Conservation (phyloP, 768 basidiomycete genomes). For the Serendipita sp. region DNA sequence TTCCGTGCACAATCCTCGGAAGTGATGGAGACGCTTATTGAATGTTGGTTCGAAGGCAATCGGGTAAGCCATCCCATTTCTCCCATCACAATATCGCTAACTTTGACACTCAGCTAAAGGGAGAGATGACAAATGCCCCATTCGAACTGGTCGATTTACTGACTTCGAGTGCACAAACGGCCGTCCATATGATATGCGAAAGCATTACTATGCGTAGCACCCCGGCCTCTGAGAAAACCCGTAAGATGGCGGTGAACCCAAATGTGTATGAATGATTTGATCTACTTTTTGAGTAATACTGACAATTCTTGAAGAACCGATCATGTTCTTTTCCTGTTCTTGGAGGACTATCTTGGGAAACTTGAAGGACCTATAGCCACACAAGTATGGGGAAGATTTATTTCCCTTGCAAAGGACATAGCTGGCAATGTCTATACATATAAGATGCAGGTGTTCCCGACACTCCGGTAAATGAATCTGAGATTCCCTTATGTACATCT, state of each 20-base stretch:
- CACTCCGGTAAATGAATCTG: slow-evolving; percentile 40
- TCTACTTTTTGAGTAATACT: slow-evolving; percentile 4
- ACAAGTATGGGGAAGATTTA: slow-evolving; percentile 77
- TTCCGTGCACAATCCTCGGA: slow-evolving; percentile 69
- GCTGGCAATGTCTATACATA: slow-evolving; percentile 48
- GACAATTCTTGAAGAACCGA: slow-evolving; percentile 38
- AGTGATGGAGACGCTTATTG: slow-evolving; percentile 68
- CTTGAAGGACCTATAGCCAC: slow-evolving; percentile 83
- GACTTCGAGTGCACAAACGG: slow-evolving; percentile 67
- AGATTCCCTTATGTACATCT: slow-evolving; percentile 7
- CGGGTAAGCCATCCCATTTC: slow-evolving; percentile 24
- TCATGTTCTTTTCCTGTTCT: slow-evolving; percentile 58
- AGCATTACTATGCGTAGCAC: slow-evolving; percentile 49
- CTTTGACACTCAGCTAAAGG: not conserved
- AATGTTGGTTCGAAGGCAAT: slow-evolving; percentile 58
- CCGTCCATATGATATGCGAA: slow-evolving; percentile 81
- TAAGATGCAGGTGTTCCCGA: slow-evolving; percentile 52
- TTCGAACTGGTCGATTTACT: slow-evolving; percentile 78
- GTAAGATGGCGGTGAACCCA: slow-evolving; percentile 44
- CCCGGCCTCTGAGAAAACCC: slow-evolving; percentile 38
- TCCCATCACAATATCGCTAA: not conserved
- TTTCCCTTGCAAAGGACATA: slow-evolving; percentile 66
- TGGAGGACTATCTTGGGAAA: slow-evolving; percentile 69
- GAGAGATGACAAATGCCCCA: slow-evolving; percentile 23
- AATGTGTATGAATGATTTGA: slow-evolving; percentile 38